Conservation (phyloP, 208 protist species). For the Leishmania major region DNA sequence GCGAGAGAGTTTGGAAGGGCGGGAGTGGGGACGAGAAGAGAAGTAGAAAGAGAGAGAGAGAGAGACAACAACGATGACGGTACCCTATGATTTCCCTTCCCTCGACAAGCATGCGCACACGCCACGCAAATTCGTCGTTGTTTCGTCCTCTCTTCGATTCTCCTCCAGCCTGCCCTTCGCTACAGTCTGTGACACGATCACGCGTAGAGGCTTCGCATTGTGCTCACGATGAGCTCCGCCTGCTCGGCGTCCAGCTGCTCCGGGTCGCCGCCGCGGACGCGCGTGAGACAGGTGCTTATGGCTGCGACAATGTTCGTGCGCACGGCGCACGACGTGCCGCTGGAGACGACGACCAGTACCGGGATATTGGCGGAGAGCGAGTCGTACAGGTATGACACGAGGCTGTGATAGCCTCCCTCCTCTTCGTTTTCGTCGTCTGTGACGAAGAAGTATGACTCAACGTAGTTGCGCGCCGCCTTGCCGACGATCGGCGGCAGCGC, state of each 20-base stretch:
- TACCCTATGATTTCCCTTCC: not conserved
- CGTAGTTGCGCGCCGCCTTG: constrained; percentile 28
- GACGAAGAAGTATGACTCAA: constrained; percentile 72
- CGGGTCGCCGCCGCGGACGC: constrained; percentile 5
- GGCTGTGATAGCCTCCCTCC: constrained; percentile 42
- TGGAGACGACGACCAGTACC: constrained; percentile 50
- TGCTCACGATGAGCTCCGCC: constrained; percentile 39
- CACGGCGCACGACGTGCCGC: constrained; percentile 22
- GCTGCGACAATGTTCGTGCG: constrained; percentile 51
- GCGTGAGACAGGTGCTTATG: constrained; percentile 35
- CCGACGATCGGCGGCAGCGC: constrained; percentile 49
- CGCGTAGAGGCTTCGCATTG: constrained; percentile 43
- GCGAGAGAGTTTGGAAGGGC: not conserved
- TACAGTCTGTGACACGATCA: not conserved
- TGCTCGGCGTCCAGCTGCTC: constrained; percentile 40
- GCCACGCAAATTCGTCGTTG: not conserved
- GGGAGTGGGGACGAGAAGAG: not conserved
- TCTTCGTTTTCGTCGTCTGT: constrained; percentile 34
- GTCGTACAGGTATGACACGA: constrained; percentile 42
- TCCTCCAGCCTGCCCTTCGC: not conserved
- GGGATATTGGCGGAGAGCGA: constrained; percentile 29
- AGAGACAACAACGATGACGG: not conserved
- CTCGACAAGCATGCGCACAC: not conserved
- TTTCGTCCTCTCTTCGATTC: constrained; percentile 1
- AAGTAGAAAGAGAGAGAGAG: too few species aligned